These are phyloP conservation scores for Hymenotorrendiella dingleyae DNA, from an alignment of 2,329 filamentous ascomycete species.

Conservation along the genomic window DNA sequence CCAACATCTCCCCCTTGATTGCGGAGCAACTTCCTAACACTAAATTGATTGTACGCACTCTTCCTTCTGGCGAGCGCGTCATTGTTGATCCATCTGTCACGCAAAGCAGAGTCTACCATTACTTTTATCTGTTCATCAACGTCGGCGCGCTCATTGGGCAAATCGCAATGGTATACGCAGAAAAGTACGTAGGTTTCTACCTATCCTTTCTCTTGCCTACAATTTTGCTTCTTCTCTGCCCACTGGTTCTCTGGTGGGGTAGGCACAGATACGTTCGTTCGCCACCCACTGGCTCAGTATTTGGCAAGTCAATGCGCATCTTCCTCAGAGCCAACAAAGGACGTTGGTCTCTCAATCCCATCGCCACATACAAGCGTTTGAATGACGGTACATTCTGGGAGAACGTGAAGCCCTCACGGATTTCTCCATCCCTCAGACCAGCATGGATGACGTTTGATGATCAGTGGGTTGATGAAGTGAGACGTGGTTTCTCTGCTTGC, in stretches of 20 bases:
- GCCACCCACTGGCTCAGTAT: constrained; percentile 67
- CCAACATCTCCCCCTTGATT: constrained; percentile 60
- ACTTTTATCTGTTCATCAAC: constrained; percentile 69
- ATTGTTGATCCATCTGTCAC: constrained; percentile 56
- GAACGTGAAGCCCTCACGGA: constrained; percentile 57
- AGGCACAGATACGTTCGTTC: constrained; percentile 55
- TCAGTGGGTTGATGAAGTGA: constrained; percentile 74
- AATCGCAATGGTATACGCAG: constrained; percentile 65
- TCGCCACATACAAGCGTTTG: constrained; percentile 50
- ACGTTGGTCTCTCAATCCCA: constrained; percentile 55
- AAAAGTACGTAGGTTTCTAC: constrained; percentile 74
- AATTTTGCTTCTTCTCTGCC: constrained; percentile 55
- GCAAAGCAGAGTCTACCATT: constrained; percentile 55
- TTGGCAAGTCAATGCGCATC: constrained; percentile 60
- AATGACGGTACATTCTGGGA: constrained; percentile 57
- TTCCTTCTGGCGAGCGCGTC: constrained; percentile 49
- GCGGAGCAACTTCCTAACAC: constrained; percentile 54
- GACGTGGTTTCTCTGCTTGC: constrained; percentile 63
- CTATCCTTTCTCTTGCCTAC: constrained; percentile 64
- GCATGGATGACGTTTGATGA: constrained; percentile 79
- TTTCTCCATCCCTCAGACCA: constrained; percentile 51
- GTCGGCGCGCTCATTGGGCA: constrained; percentile 53
- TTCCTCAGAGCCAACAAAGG: constrained; percentile 57
- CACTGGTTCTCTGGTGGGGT: constrained; percentile 52
- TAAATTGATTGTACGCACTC: constrained; percentile 42